Evolutionary conservation across 2,329 filamentous ascomycete species (phyloP), one percentile per base, ranked within the genome.

Genomic region (Neurospora sp.): DNA sequence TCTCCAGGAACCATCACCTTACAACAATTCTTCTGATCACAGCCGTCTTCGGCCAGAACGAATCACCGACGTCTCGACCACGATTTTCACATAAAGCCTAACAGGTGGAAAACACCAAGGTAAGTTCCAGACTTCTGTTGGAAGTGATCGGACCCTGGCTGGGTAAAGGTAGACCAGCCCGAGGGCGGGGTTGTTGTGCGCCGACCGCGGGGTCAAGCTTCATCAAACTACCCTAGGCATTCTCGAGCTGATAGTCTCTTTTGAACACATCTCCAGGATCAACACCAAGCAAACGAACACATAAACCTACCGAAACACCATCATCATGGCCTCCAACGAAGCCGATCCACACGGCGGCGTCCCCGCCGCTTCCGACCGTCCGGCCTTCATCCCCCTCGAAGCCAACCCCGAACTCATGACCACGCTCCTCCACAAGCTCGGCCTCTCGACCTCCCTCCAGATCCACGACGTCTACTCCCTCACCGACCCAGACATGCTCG

Each of bases 401-500:
- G 88, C 88, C 75, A 97, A 97, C 83, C 94, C 96, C 0, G 89
- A 92, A 81, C 89, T 97, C 39, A 96, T 98, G 89, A 94, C 89
- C 69, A 82, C 85, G 62, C 89, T 98, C 41, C 87, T 96, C 67
- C 92, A 91, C 82, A 88, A 89, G 75, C 91, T 98, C 36, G 95
- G 95, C 73, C 88, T 98, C 69, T 91, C 91, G n/a, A 77, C 82
- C n/a, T 84, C 86, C 36, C 86, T 98, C 66, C 85, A 88, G 76
- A 90, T 97, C 81, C 90, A 96, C 84, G 95, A 98, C 81, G 92
- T 98, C 79, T 97, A 90, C 86, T 94, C 91, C 74, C 90, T 98
- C 77, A 90, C 91, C 73, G 94, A 98, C 68, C 89, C 92, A 0
- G 89, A 93, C 68, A 87, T 97, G 46, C 88, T 98, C 68, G 87